Percentiles rank a stretch among this genome's conserved stretches.
These are phyloP conservation scores for Pachysandra terminalis DNA, from an alignment of 164 flowering plant genomes.

Conservation along the genomic window DNA sequence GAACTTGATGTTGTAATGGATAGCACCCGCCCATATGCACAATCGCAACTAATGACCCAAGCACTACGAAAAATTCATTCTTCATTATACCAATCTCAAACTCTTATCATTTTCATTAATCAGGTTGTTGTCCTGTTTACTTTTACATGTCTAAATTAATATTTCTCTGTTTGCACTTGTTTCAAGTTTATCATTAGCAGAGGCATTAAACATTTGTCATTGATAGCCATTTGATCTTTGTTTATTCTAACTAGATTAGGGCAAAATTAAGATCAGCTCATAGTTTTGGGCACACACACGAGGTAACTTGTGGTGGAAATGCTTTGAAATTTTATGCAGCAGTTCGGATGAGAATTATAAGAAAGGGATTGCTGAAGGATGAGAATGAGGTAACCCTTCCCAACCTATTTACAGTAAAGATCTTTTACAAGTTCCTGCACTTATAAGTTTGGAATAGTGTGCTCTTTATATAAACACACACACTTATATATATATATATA, in stretches of 20 bases:
- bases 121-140: constrained; percentile 44
- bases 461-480: too few species aligned
- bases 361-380: constrained; percentile 48
- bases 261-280: constrained; percentile 27
- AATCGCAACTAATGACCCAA: constrained; percentile 62
- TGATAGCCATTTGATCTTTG: neutral
- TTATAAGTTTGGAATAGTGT: neutral
- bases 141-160: neutral
- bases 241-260: constrained; percentile 43
- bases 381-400: constrained; percentile 45
- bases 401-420: neutral
- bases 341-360: constrained; percentile 54
- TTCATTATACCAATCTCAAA: constrained; percentile 56
- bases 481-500: too few species aligned
- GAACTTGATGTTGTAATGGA: constrained; percentile 51
- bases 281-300: constrained; percentile 35
- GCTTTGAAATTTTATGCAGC: constrained; percentile 82
- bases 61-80: constrained; percentile 68
- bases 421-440: neutral
- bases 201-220: neutral
- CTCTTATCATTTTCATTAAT: constrained; percentile 71
- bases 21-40: constrained; percentile 26
- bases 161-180: neutral
- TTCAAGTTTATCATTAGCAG: neutral
- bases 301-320: constrained; percentile 82